Evolutionary conservation across 306 rosid genomes (phyloP).

Genomic region (Astragalus glycyphyllos): DNA sequence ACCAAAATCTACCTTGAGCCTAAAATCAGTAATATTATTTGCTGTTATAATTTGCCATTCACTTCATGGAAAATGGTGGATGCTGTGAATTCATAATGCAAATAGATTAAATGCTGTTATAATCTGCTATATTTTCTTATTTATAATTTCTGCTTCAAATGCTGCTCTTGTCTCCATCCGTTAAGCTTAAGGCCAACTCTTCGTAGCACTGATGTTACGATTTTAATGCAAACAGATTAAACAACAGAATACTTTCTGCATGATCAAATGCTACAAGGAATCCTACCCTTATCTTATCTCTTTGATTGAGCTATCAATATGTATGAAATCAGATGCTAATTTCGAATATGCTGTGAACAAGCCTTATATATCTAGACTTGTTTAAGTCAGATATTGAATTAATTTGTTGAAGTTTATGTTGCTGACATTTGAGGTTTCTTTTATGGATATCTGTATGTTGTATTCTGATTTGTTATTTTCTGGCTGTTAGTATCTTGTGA

Average conservation of each 20-base stretch:
- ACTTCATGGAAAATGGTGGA: neutral
- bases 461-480: constrained; percentile 38
- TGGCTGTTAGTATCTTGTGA: neutral
- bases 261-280: constrained; percentile 4
- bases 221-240: constrained; percentile 18
- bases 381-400: constrained; percentile 2
- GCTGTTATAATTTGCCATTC: neutral
- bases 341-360: neutral
- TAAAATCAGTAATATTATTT: neutral
- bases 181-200: constrained; percentile 31
- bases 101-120: too few species aligned
- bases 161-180: constrained; percentile 1
- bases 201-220: neutral
- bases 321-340: constrained; percentile 20
- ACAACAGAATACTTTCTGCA: constrained; percentile 7
- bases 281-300: constrained; percentile 7
- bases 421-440: constrained; percentile 32
- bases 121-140: neutral
- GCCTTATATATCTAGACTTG: neutral
- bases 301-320: constrained; percentile 2
- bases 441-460: constrained; percentile 17
- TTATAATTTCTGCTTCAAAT: constrained; percentile 28
- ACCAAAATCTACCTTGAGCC: neutral
- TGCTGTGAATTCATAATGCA: constrained; percentile 24
- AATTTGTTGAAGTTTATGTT: constrained; percentile 22